Percentiles rank a stretch among this genome's conserved stretches.
phyloP scores from a whole-genome alignment of 768 basidiomycete species.

The Rhodotorula sphaerocarpa region DNA sequence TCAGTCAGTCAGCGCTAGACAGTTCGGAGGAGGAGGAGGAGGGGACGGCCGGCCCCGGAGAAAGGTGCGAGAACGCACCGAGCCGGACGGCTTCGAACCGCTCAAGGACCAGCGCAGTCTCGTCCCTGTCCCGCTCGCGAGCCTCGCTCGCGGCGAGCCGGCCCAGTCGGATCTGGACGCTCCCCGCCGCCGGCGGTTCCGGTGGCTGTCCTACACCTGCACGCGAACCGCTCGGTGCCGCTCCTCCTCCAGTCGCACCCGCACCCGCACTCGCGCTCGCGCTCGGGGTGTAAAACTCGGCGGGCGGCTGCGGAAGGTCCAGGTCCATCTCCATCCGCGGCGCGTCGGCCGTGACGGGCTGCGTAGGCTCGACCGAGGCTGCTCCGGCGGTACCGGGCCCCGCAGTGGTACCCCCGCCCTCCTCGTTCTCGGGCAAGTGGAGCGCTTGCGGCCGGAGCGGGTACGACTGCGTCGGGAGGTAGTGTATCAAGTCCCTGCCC shows the following conservation, averaged over 20 bases:
- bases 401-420: no score
- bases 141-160: background rate
- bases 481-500: constrained; percentile 7
- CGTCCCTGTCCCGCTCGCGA: background rate
- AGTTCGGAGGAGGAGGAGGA: background rate
- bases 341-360: background rate
- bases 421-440: background rate
- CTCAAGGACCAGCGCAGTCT: background rate
- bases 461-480: background rate
- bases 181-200: background rate
- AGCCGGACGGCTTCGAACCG: background rate
- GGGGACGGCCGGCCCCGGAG: background rate
- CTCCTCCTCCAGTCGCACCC: background rate
- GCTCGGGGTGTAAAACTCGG: background rate
- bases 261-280: background rate
- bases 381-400: no score
- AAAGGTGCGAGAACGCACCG: constrained; percentile 1
- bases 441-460: background rate
- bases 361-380: background rate
- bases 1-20: background rate
- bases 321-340: background rate
- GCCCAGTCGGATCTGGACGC: constrained; percentile 5
- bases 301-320: background rate
- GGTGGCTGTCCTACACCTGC: no score
- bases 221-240: background rate